Evolutionary conservation across 192 early-diverging fungal species (phyloP).

Genomic region (Coemansia sp.): DNA sequence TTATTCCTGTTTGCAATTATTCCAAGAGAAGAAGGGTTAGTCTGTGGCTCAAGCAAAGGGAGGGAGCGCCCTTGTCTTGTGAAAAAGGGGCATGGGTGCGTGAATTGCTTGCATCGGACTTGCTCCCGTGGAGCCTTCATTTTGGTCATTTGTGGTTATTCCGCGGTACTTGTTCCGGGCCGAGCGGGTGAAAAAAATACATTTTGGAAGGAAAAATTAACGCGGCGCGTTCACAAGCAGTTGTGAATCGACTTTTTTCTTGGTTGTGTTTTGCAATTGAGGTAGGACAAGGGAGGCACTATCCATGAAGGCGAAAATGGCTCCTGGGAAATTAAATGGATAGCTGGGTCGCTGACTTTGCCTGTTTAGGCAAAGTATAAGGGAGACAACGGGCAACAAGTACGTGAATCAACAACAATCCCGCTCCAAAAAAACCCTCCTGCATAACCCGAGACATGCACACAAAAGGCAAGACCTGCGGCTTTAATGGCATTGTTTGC

Average conservation of each 20-base stretch:
- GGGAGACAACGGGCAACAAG: background rate
- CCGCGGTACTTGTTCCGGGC: conserved; percentile 1
- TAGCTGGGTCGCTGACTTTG: conserved; percentile 6
- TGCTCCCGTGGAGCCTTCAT: background rate
- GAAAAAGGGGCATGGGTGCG: background rate
- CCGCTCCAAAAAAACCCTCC: background rate
- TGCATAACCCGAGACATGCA: conserved; percentile 7
- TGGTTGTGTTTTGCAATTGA: background rate
- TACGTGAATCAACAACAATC: conserved; percentile 4
- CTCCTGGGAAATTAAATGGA: conserved; percentile 10
- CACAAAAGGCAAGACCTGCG: conserved; percentile 4
- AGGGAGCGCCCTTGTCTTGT: background rate
- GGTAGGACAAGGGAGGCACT: background rate
- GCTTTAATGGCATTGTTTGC: conserved; percentile 1
- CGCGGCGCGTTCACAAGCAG: conserved; percentile 1
- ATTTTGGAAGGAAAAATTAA: background rate
- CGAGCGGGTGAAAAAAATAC: background rate
- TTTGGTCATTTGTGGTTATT: background rate
- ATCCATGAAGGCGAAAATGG: background rate
- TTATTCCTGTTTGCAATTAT: background rate
- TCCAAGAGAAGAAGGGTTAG: background rate
- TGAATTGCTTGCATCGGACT: background rate
- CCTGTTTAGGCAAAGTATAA: conserved; percentile 12
- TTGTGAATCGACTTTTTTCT: background rate
- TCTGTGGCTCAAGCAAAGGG: background rate